phyloP scores from a whole-genome alignment of 805 yeast species.

The Ogataea sp. region DNA sequence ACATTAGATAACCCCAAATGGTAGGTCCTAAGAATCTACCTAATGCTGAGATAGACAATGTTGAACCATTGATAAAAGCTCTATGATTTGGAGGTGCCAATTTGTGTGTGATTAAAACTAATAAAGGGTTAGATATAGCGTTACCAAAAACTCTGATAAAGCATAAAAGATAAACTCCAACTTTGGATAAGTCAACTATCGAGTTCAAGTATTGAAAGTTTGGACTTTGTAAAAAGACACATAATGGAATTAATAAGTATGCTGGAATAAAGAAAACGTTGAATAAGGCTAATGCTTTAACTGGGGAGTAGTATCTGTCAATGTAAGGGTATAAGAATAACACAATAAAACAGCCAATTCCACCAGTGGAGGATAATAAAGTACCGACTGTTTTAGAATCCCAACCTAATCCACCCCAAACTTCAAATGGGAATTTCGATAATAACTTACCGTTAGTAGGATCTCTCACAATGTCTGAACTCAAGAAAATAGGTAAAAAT shows the following conservation, averaged over 20 bases:
- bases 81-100: slow-evolving; percentile 45
- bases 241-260: slow-evolving; percentile 39
- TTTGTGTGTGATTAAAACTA: slow-evolving; percentile 45
- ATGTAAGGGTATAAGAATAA: slow-evolving; percentile 42
- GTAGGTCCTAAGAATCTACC: slow-evolving; percentile 54
- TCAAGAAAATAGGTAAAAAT: slow-evolving; percentile 48
- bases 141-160: slow-evolving; percentile 22
- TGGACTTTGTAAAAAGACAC: slow-evolving; percentile 32
- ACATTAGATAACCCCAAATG: slow-evolving; percentile 36
- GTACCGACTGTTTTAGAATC: slow-evolving; percentile 39
- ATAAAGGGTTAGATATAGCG: slow-evolving; percentile 44
- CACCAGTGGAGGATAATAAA: slow-evolving; percentile 44
- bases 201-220: slow-evolving; percentile 1
- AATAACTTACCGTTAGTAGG: slow-evolving; percentile 4
- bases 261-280: slow-evolving; percentile 35
- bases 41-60: slow-evolving; percentile 43
- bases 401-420: slow-evolving; percentile 47
- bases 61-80: slow-evolving; percentile 51
- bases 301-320: slow-evolving; percentile 38
- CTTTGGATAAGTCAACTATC: not conserved
- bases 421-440: slow-evolving; percentile 39
- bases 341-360: slow-evolving; percentile 42
- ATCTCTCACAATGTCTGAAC: slow-evolving; percentile 13
- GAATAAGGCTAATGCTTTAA: slow-evolving; percentile 34
- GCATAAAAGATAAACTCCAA: slow-evolving; percentile 21